phyloP scores from a whole-genome alignment of 768 basidiomycete genomes.

The Mrakia frigida region DNA sequence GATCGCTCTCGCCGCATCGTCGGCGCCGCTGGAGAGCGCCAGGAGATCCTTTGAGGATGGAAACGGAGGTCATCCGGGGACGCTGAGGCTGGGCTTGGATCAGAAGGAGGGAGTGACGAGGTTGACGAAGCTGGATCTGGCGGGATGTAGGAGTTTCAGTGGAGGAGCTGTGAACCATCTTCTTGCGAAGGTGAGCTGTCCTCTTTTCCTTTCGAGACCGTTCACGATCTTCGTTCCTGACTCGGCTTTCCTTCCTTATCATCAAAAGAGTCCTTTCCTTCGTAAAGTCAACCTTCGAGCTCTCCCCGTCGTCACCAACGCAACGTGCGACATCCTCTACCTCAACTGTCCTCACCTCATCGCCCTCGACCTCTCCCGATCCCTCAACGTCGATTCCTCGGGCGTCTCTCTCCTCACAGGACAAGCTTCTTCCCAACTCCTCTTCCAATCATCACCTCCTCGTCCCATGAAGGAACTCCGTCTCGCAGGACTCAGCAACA shows the following conservation, averaged over 20 bases:
- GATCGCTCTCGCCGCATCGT: slow-evolving; percentile 15
- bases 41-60: slow-evolving; percentile 2
- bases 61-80: slow-evolving; percentile 50
- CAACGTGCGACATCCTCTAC: slow-evolving; percentile 65
- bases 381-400: slow-evolving; percentile 57
- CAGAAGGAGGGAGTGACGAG: slow-evolving; percentile 55
- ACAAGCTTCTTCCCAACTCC: not conserved
- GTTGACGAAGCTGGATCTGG: slow-evolving; percentile 64
- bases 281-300: slow-evolving; percentile 62
- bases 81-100: slow-evolving; percentile 53
- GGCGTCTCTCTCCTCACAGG: slow-evolving; percentile 45
- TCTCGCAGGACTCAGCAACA: slow-evolving; percentile 61
- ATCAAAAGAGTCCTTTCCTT: slow-evolving; percentile 48
- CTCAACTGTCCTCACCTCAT: slow-evolving; percentile 56
- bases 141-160: slow-evolving; percentile 64
- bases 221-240: not conserved
- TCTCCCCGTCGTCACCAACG: slow-evolving; percentile 62
- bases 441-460: slow-evolving; percentile 6
- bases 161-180: slow-evolving; percentile 65
- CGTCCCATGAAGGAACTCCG: slow-evolving; percentile 56
- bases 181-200: slow-evolving; percentile 48
- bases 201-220: not conserved
- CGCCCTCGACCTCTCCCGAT: slow-evolving; percentile 66
- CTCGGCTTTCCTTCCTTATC: no score
- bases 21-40: slow-evolving; percentile 8